Conservation (phyloP, 2,329 filamentous ascomycete genomes). For the Penicillium sp. region DNA sequence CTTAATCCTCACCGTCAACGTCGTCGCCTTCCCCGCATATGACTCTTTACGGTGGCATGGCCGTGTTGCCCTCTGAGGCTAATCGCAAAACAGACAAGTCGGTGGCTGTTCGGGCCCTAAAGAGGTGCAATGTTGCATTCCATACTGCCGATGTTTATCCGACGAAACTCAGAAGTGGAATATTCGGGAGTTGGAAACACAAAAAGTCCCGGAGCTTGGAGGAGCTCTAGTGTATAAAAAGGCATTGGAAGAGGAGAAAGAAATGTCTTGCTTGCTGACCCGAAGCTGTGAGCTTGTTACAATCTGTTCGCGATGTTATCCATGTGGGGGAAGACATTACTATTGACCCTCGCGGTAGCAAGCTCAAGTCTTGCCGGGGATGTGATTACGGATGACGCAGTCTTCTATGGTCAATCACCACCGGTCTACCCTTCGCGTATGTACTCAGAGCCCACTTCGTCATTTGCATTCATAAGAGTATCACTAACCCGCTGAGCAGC, state of each 20-base stretch:
- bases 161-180: not conserved
- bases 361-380: not conserved
- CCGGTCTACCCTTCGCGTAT: constrained; percentile 27
- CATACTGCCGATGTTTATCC: not conserved
- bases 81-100: not conserved
- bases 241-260: not conserved
- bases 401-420: constrained; percentile 28
- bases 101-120: not conserved
- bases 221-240: not conserved
- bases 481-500: constrained; percentile 11
- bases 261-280: not conserved
- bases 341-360: not conserved
- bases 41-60: not conserved
- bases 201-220: not conserved
- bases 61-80: not conserved
- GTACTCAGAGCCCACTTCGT: not conserved
- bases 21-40: not conserved
- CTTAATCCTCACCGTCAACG: not conserved
- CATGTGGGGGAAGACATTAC: not conserved
- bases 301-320: not conserved
- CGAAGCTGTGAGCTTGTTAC: not conserved
- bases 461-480: not conserved
- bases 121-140: not conserved
- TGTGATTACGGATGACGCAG: constrained; percentile 22
- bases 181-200: not conserved